Conservation (phyloP, 2,329 filamentous ascomycete genomes). For the Chaetomiaceae sp. region DNA sequence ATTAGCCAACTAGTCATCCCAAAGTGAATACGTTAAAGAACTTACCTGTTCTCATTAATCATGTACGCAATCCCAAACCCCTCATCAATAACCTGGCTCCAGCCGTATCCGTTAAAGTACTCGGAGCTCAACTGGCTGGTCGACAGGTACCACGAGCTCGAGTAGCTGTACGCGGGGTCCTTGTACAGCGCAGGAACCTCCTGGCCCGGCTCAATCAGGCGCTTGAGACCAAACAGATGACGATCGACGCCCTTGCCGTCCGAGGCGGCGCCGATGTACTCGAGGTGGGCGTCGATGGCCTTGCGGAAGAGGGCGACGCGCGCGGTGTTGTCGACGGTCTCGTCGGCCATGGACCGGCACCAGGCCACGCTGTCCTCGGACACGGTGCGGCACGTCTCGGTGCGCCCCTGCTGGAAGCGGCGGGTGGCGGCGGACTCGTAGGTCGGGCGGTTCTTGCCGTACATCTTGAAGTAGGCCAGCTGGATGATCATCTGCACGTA, state of each 20-base stretch:
- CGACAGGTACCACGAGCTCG: conserved; percentile 81
- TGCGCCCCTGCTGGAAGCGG: conserved; percentile 92
- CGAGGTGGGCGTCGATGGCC: conserved; percentile 75
- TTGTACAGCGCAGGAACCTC: conserved; percentile 77
- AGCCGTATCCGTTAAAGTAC: conserved; percentile 98
- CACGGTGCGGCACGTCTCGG: conserved; percentile 90
- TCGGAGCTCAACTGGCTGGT: conserved; percentile 89
- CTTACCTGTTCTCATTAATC: conserved; percentile 96
- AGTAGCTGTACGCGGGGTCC: conserved; percentile 83
- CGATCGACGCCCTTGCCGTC: conserved; percentile 93
- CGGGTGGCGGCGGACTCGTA: conserved; percentile 96
- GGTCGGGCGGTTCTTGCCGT: conserved; percentile 93
- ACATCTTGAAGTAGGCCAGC: conserved; percentile 98
- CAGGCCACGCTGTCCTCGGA: conserved; percentile 89
- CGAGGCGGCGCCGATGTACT: conserved; percentile 85
- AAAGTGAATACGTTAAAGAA: background rate
- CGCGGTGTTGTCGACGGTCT: conserved; percentile 56
- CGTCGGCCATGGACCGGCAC: conserved; percentile 80
- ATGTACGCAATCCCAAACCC: conserved; percentile 99
- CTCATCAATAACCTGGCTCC: conserved; percentile 94
- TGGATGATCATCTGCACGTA: conserved; percentile 99
- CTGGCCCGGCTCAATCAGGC: conserved; percentile 75
- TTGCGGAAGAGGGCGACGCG: conserved; percentile 73
- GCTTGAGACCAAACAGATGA: conserved; percentile 96
- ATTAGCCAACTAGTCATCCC: background rate